These are phyloP conservation scores for Scutellaria galericulata DNA, from an alignment of 257 asterid genomes.

Conservation along the genomic window DNA sequence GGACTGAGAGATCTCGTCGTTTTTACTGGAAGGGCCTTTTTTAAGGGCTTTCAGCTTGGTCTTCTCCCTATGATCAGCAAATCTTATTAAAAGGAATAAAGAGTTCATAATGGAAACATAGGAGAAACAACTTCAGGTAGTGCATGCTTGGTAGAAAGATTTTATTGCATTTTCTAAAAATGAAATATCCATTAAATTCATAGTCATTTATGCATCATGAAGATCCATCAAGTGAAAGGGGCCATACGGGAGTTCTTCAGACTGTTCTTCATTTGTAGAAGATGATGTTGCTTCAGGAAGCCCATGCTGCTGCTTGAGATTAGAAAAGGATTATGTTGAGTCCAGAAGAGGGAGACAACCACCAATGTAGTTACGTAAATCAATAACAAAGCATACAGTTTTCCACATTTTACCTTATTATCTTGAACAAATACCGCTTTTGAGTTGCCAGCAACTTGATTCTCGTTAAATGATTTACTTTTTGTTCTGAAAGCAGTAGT, in stretches of 20 bases:
- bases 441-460: constrained; percentile 37
- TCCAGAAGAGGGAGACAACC: constrained; percentile 6
- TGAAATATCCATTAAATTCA: constrained; percentile 3
- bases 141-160: neutral
- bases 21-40: constrained; percentile 48
- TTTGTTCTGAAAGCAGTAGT: constrained; percentile 35
- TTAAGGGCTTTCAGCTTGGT: constrained; percentile 46
- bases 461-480: constrained; percentile 41
- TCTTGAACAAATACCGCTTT: constrained; percentile 35
- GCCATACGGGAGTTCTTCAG: constrained; percentile 52
- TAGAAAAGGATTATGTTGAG: constrained; percentile 17
- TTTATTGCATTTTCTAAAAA: constrained; percentile 10
- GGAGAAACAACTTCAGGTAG: constrained; percentile 6
- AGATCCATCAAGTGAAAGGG: constrained; percentile 5
- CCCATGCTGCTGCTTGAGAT: constrained; percentile 37
- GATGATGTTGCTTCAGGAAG: constrained; percentile 46
- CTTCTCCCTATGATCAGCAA: constrained; percentile 51
- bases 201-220: neutral
- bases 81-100: neutral
- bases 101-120: neutral
- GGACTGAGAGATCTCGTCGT: constrained; percentile 49
- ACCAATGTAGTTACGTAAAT: neutral
- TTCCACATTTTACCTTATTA: constrained; percentile 37
- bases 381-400: neutral
- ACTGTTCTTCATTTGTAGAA: constrained; percentile 47